phyloP scores from a whole-genome alignment of 2,329 filamentous ascomycete genomes.

The Curvularia sp. region DNA sequence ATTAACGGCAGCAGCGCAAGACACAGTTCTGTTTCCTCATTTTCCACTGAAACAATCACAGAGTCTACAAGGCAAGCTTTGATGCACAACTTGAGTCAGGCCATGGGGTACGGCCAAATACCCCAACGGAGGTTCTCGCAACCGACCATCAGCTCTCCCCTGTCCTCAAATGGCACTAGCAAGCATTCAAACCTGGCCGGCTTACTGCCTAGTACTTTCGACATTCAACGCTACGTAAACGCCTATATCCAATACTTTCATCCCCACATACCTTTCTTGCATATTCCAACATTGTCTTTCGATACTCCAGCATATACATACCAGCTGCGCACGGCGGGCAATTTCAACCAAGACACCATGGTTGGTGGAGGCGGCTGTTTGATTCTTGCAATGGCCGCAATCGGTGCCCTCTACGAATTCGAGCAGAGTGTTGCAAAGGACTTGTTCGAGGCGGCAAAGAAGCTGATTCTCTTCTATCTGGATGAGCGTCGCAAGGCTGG shows the following conservation, averaged over 20 bases:
- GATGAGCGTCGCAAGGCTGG: slow-evolving; percentile 90
- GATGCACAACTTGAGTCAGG: slow-evolving; percentile 67
- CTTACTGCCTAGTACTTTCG: slow-evolving; percentile 77
- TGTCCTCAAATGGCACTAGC: slow-evolving; percentile 50
- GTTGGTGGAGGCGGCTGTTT: slow-evolving; percentile 85
- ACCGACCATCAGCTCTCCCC: slow-evolving; percentile 62
- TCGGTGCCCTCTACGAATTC: slow-evolving; percentile 85
- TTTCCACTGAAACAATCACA: slow-evolving; percentile 70
- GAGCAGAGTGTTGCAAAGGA: slow-evolving; percentile 81
- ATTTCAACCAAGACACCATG: slow-evolving; percentile 62
- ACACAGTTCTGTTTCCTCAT: slow-evolving; percentile 66
- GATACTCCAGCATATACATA: slow-evolving; percentile 74
- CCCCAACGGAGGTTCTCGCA: slow-evolving; percentile 66
- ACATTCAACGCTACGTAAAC: slow-evolving; percentile 88
- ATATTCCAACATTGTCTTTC: slow-evolving; percentile 90
- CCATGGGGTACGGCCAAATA: slow-evolving; percentile 59
- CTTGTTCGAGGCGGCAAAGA: slow-evolving; percentile 91
- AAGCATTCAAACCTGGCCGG: slow-evolving; percentile 56
- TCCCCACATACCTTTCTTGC: slow-evolving; percentile 92
- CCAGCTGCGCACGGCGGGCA: slow-evolving; percentile 65
- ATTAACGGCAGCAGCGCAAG: slow-evolving; percentile 72
- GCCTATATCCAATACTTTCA: slow-evolving; percentile 93
- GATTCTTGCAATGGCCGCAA: slow-evolving; percentile 86
- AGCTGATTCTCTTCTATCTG: slow-evolving; percentile 91
- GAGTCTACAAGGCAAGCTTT: slow-evolving; percentile 70